A percentile compares a stretch with the other conserved stretches of the same genome.
These are phyloP conservation scores for Yamadazyma philogaea DNA, from an alignment of 805 yeast species.

Conservation along the genomic window DNA sequence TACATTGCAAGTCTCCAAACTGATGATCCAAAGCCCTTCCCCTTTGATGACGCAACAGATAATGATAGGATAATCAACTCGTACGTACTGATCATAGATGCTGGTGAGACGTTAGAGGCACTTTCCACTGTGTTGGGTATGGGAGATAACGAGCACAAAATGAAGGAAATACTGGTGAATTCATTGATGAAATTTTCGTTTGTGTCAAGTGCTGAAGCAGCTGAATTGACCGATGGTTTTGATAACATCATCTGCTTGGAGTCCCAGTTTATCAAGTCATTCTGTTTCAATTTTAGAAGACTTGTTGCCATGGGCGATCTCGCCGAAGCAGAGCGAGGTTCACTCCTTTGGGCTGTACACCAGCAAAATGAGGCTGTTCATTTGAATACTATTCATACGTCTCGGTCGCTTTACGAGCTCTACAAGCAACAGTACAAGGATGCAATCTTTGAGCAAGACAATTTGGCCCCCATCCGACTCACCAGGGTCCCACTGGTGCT, in stretches of 20 bases:
- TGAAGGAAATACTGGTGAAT: constrained; percentile 2
- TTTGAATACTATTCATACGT: background rate
- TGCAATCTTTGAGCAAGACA: background rate
- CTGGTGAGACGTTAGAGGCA: background rate
- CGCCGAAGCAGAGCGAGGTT: constrained; percentile 1
- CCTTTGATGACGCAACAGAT: constrained; percentile 2
- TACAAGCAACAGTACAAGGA: background rate
- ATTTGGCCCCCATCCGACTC: background rate
- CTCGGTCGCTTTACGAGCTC: background rate
- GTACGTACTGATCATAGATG: background rate
- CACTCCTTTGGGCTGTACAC: background rate
- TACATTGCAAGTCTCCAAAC: background rate
- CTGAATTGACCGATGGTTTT: background rate
- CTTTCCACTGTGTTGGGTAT: constrained; percentile 3
- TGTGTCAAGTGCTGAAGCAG: background rate
- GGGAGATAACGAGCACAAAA: constrained; percentile 3
- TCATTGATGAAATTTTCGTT: constrained; percentile 1
- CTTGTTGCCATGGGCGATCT: constrained; percentile 3
- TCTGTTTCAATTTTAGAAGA: background rate
- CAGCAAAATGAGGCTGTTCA: background rate
- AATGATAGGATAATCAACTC: background rate
- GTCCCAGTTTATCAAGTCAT: background rate
- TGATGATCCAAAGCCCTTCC: background rate
- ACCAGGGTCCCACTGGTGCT: background rate
- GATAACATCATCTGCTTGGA: constrained; percentile 6